Evolutionary conservation across 495 filamentous ascomycete genomes (phyloP), one percentile per base, ranked within the genome.

Genomic region (Xeromyces bisporus): DNA sequence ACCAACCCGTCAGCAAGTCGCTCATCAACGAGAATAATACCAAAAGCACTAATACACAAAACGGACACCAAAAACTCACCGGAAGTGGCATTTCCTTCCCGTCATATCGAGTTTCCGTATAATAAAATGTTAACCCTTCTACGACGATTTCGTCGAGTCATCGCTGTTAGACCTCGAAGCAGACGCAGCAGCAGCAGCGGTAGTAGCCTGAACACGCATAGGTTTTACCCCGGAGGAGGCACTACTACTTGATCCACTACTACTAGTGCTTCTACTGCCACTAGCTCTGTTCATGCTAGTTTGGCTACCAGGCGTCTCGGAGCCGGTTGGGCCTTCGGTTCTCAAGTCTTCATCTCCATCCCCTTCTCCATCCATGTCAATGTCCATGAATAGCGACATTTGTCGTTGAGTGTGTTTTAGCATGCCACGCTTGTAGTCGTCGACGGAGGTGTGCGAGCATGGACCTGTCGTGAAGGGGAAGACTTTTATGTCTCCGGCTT

Each of bases 401-500:
- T 60, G 60, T 14, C 47, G 53, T 23, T 62, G 57, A 6, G 60
- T 64, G 28, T 64, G 57, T 21, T 58, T 40, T 30, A 64, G 44
- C 60, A 64, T 62, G 26, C 53, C 48, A 3, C 56, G 54, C 41
- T 56, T 58, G 33, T 64, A 64, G 37, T 60, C 60, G 34, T 59
- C 60, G 5, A 64, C 34, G 2, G 56, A 56, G 1, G 33, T 43
- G 10, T 34, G 42, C 26, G 52, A 52, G 16, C 20, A 21, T 9
- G 4, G 20, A 9, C 4, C 20, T 21, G 20, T 21, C 9, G 20
- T 9, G 9, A 21, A 9, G 5, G 20, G 20, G 20, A 21, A 21
- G 20, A 21, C 9, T 5, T 21, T n/a, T n/a, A n/a, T n/a, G n/a
- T n/a, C n/a, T n/a, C n/a, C n/a, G n/a, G n/a, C n/a, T n/a, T n/a